These are phyloP conservation scores for Lippia alba DNA, from an alignment of 305 asterid genomes.

Conservation along the genomic window DNA sequence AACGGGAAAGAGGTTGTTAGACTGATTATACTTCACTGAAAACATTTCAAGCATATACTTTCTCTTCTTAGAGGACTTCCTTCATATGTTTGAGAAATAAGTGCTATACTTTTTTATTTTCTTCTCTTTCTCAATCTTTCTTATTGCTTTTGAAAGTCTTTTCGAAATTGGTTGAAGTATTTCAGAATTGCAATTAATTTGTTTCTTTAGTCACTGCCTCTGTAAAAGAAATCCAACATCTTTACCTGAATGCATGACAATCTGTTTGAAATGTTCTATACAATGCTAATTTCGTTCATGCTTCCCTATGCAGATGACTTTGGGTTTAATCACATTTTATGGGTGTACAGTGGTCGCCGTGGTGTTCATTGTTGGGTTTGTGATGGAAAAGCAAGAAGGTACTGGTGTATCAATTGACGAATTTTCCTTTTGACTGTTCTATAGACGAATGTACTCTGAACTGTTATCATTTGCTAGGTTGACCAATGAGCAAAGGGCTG, in stretches of 20 bases:
- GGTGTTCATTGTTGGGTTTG: constrained; percentile 99
- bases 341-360: constrained; percentile 98
- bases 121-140: constrained; percentile 9
- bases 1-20: background rate
- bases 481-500: constrained; percentile 85
- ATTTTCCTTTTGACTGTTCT: constrained; percentile 12
- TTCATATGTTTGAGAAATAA: constrained; percentile 6
- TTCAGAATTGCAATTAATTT: background rate
- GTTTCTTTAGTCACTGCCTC: constrained; percentile 6
- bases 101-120: background rate
- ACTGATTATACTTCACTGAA: background rate
- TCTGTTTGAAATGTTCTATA: constrained; percentile 16
- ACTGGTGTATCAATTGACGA: constrained; percentile 32
- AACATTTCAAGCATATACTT: background rate
- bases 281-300: constrained; percentile 27
- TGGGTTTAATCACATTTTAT: constrained; percentile 86
- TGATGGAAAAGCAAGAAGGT: constrained; percentile 96
- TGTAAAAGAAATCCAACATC: constrained; percentile 3
- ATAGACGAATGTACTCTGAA: constrained; percentile 23
- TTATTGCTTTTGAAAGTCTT: constrained; percentile 1
- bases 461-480: constrained; percentile 55
- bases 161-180: background rate
- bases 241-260: background rate
- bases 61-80: constrained; percentile 23
- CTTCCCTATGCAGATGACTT: constrained; percentile 73